Evolutionary conservation across 1,284 basidiomycete genomes (phyloP), one percentile per base, ranked within the genome.

Genomic region (Ganoderma sinense): DNA sequence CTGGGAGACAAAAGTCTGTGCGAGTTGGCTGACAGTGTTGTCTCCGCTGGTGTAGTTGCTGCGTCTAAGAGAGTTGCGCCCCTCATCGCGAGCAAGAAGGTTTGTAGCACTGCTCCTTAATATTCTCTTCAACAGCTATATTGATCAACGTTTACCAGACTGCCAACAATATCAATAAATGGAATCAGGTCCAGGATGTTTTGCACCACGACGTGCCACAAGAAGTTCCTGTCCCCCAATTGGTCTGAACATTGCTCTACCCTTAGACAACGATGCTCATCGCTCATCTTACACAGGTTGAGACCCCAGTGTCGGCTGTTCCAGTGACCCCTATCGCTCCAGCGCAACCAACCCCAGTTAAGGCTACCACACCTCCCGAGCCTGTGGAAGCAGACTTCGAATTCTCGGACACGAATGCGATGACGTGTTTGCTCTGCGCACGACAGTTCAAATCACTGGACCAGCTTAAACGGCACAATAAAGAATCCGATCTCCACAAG

Each of bases 401-500:
- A 77, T 96, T 93, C 75, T 88, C 92, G 39, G 94, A 96, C 78
- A 83, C 86, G 8, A 82, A 80, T 71, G 89, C 89, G 66, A 84
- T 94, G 76, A 92, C 92, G 55, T 98, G 97, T 79, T 80, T 98
- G 62, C 89, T 98, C 8, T 98, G 97, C 78, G 90, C 95, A 65
- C 89, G 97, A 33, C 94, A 97, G 79, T 97, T 98, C 89, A 97
- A 97, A 82, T 85, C 89, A 3, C 75, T 92, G 66, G 95, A 97
- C 16, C 90, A 94, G 75, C 85, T 98, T 60, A 90, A 88, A 77
- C 90, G 95, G 53, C 97, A 98, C 79, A 95, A 93, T 78, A 92
- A 91, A 73, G 92, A 95, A 82, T 98, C 97, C 33, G 94, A 94
- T 78, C 84, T 98, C 72, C 97, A 98, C 84, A 98, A 97, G 92